phyloP scores from a whole-genome alignment of 1,284 basidiomycete genomes.

The Malassezia sp. region DNA sequence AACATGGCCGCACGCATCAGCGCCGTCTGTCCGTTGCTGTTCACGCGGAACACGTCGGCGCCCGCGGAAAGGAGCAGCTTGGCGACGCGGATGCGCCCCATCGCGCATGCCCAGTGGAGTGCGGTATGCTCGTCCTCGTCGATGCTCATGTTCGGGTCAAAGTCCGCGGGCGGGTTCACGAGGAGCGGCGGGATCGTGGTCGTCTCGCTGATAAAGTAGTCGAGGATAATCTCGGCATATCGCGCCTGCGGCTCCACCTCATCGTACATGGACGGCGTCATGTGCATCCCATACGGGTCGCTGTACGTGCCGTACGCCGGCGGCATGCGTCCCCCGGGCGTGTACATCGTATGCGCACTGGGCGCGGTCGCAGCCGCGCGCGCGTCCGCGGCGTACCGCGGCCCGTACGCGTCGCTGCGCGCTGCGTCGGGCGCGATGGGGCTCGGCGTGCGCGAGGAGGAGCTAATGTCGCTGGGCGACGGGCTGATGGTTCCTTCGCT shows the following conservation, averaged over 20 bases:
- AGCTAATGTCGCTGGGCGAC: conserved; percentile 70
- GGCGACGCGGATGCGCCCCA: conserved; percentile 93
- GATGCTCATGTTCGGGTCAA: conserved; percentile 90
- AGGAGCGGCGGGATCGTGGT: conserved; percentile 81
- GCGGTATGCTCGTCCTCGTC: conserved; percentile 98
- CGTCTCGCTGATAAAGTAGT: conserved; percentile 98
- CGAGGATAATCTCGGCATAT: conserved; percentile 90
- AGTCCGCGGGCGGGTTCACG: conserved; percentile 76
- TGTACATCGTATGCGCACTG: conserved; percentile 5
- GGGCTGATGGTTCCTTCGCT: conserved; percentile 57
- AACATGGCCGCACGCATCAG: conserved; percentile 99
- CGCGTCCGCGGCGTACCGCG: conserved; percentile 4
- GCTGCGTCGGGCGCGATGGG: conserved; percentile 50
- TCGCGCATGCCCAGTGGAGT: conserved; percentile 96
- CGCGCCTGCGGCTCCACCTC: conserved; percentile 28
- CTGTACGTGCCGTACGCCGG: conserved; percentile 11
- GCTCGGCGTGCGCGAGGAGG: conserved; percentile 76
- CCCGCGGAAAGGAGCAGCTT: conserved; percentile 87
- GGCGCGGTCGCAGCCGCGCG: neutral
- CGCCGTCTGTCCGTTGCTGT: conserved; percentile 90
- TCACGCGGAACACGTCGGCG: conserved; percentile 93
- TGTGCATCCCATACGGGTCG: conserved; percentile 3
- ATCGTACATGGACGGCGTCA: conserved; percentile 5
- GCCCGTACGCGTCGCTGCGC: conserved; percentile 1
- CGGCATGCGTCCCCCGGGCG: conserved; percentile 3